Evolutionary conservation across 1,284 basidiomycete genomes (phyloP), one percentile per base, ranked within the genome.

Genomic region (Ganoderma lucidum): DNA sequence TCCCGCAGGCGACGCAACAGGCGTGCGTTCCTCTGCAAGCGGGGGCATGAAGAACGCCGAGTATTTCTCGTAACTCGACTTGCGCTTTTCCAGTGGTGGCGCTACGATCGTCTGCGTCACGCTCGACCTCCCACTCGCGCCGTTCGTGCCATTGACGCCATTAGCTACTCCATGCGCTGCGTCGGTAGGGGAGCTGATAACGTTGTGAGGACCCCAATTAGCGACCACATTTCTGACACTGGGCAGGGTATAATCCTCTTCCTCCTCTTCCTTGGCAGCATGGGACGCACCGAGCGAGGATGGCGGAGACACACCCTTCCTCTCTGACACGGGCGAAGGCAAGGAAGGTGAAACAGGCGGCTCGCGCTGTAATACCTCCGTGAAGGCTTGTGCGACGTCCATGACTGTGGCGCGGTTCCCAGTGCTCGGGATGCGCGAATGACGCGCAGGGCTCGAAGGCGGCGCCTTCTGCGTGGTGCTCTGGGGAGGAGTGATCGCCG

Each of bases 351-450:
- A 65, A 23, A 60, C n/a, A 14, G 70, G 48, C 4, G 69, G 63
- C 66, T 67, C 48, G 56, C 63, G 62, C 61, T 66, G 65, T 72
- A 70, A 58, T 6, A 65, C 75, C 64, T 87, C 84, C 37, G 79
- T 83, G 70, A 93, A 79, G 10, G 86, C 84, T 76, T 90, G 89
- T 2, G 91, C 91, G 4, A 94, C 87, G 63, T 93, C 91, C 92
- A 94, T 93, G 30, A 90, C 91, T 17, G 88, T 88, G 28, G 90
- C 87, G 68, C 93, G 82, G 64, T 86, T 89, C 3, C 91, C 90
- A 1, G 91, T 88, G 75, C 87, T 92, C 5, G 91, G 88, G 64
- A 90, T 90, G 28, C 90, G 87, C 44, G 80, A 70, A 75, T 86
- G 86, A 45, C 81, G 81, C 56, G 68, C 79, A 67, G 74, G 83